Conservation (phyloP, 176 grass and related monocot species). For the Musa schizocarpa region DNA sequence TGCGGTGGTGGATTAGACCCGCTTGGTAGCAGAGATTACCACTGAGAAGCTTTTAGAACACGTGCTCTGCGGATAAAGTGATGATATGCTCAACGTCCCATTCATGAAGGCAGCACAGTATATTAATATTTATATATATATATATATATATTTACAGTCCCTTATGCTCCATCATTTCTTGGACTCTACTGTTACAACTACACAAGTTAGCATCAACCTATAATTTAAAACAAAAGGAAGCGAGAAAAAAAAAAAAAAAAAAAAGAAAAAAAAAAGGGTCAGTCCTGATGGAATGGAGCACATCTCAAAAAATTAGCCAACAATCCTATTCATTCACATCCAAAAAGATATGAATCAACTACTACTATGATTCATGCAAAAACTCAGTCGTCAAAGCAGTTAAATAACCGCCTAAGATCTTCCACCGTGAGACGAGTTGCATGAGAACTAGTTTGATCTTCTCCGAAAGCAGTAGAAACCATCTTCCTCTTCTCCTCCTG, state of each 20-base stretch:
- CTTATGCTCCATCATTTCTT: not conserved
- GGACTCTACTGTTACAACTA: not conserved
- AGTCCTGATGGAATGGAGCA: not conserved
- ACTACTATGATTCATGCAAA: not conserved
- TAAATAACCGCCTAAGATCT: slow-evolving; percentile 81
- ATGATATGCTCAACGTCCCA: not conserved
- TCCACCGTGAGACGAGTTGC: slow-evolving; percentile 64
- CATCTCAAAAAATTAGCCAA: not conserved
- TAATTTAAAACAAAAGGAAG: not conserved
- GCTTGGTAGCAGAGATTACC: not conserved
- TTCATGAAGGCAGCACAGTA: not conserved
- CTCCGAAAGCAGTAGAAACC: slow-evolving; percentile 91
- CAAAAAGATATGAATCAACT: not conserved
- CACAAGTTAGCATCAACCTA: not conserved
- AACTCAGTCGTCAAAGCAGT: slow-evolving; percentile 6
- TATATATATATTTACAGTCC: not conserved
- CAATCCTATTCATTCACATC: not conserved
- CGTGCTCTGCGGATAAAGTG: no score
- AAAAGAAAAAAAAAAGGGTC: not conserved
- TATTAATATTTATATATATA: no score
- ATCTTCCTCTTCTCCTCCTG: slow-evolving; percentile 95
- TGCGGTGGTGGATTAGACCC: not conserved
- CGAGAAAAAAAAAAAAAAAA: not conserved
- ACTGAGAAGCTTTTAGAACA: no score
- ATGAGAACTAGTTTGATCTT: slow-evolving; percentile 54